Conservation (phyloP, 1,284 basidiomycete species). For the Papiliotrema nemorosa region DNA sequence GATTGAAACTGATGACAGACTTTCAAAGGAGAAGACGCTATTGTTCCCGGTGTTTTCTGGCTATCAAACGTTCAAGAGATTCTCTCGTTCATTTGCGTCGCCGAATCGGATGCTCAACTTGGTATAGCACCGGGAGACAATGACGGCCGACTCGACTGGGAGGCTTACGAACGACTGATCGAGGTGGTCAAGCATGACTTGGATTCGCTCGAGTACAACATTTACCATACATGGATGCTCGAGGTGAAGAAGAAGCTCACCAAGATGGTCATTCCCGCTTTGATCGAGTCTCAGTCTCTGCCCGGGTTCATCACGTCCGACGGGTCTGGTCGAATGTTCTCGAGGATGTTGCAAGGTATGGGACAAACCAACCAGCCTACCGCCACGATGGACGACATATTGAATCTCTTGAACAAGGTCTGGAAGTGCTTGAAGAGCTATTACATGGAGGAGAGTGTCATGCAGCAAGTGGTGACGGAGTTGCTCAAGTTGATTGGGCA, state of each 20-base stretch:
- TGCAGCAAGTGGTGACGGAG: slow-evolving; percentile 95
- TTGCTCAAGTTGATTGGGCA: slow-evolving; percentile 94
- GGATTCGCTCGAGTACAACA: slow-evolving; percentile 98
- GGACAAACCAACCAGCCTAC: slow-evolving; percentile 80
- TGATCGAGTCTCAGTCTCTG: slow-evolving; percentile 95
- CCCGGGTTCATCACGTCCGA: slow-evolving; percentile 98
- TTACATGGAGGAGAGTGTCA: slow-evolving; percentile 96
- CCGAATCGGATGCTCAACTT: slow-evolving; percentile 96
- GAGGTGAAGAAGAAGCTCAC: slow-evolving; percentile 95
- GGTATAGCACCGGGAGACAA: slow-evolving; percentile 96
- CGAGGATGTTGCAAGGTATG: slow-evolving; percentile 65
- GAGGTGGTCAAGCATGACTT: slow-evolving; percentile 98
- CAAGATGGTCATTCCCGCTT: slow-evolving; percentile 98
- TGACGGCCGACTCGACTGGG: slow-evolving; percentile 94
- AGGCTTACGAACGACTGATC: slow-evolving; percentile 92
- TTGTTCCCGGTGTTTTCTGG: slow-evolving; percentile 98
- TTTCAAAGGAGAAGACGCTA: slow-evolving; percentile 90
- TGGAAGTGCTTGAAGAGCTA: slow-evolving; percentile 99
- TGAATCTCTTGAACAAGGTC: slow-evolving; percentile 95
- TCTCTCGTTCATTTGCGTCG: slow-evolving; percentile 97
- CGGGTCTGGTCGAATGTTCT: slow-evolving; percentile 82
- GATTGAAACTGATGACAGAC: slow-evolving; percentile 30
- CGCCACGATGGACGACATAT: slow-evolving; percentile 98
- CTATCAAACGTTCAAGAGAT: slow-evolving; percentile 99
- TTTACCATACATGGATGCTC: slow-evolving; percentile 99